Conservation (phyloP, 129 eudicot genomes). For the Flaveria linearis region DNA sequence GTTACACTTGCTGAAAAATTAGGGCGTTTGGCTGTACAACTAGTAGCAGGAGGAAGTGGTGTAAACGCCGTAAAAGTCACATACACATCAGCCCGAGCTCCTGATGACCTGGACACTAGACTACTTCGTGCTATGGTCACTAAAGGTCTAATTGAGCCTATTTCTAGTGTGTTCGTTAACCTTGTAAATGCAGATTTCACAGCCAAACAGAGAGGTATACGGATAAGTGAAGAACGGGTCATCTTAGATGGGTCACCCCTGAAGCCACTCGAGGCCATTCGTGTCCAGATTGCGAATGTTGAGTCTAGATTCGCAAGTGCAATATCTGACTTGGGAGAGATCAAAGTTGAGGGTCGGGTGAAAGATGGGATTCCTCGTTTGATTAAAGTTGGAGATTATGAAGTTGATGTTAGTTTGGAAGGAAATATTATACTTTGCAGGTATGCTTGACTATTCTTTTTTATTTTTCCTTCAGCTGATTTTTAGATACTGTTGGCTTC, state of each 20-base stretch:
- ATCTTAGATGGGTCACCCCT: slow-evolving; percentile 75
- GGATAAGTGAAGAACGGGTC: slow-evolving; percentile 66
- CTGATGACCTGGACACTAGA: slow-evolving; percentile 91
- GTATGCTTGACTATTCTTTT: neutral
- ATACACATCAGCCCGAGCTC: slow-evolving; percentile 81
- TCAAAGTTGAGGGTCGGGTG: slow-evolving; percentile 72
- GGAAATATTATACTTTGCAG: slow-evolving; percentile 81
- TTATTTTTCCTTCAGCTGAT: neutral
- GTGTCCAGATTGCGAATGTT: slow-evolving; percentile 79
- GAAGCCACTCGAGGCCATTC: slow-evolving; percentile 74
- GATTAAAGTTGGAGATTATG: slow-evolving; percentile 84
- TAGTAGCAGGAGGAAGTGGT: slow-evolving; percentile 92
- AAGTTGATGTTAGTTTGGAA: slow-evolving; percentile 86
- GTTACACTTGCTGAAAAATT: slow-evolving; percentile 86
- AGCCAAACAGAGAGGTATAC: slow-evolving; percentile 79
- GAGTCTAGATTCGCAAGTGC: slow-evolving; percentile 81
- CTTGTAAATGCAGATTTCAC: slow-evolving; percentile 83
- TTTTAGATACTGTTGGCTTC: neutral
- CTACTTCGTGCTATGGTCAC: slow-evolving; percentile 91
- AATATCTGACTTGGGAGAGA: slow-evolving; percentile 73
- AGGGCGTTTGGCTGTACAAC: slow-evolving; percentile 85
- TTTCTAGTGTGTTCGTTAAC: slow-evolving; percentile 68
- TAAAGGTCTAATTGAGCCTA: slow-evolving; percentile 82
- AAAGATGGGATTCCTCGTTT: slow-evolving; percentile 78
- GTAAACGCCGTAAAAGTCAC: slow-evolving; percentile 73